Percentiles rank a stretch among this genome's conserved stretches.
These are phyloP conservation scores for Salvia rosmarinus DNA, from an alignment of 257 asterid genomes.

Conservation along the genomic window DNA sequence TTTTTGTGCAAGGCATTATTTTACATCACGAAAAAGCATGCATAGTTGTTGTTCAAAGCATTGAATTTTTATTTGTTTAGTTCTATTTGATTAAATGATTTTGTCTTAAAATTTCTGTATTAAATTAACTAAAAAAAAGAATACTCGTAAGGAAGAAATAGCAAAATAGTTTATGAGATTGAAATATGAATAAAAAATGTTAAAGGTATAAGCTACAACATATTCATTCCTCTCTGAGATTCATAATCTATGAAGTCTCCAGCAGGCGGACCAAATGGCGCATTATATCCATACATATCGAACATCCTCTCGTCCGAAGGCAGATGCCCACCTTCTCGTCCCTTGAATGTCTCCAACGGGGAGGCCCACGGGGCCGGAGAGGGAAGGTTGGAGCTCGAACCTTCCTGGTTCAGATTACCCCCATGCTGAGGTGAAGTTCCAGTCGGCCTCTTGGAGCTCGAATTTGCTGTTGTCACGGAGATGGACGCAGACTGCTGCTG, in stretches of 20 bases:
- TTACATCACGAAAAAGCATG: no score
- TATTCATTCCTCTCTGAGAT: slow-evolving; percentile 65
- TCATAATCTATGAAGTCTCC: slow-evolving; percentile 63
- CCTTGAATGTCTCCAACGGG: slow-evolving; percentile 53
- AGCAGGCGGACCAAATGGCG: slow-evolving; percentile 51
- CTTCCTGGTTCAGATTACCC: slow-evolving; percentile 65
- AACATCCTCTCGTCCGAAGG: slow-evolving; percentile 55
- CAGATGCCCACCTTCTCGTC: slow-evolving; percentile 58
- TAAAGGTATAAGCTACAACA: slow-evolving; percentile 44
- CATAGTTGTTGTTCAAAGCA: no score
- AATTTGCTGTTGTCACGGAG: slow-evolving; percentile 63
- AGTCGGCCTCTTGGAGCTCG: slow-evolving; percentile 63
- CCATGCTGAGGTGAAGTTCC: slow-evolving; percentile 66
- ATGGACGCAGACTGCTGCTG: slow-evolving; percentile 81
- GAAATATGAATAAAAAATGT: background rate
- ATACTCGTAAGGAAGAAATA: background rate
- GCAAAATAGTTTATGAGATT: slow-evolving; percentile 4
- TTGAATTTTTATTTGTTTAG: no score
- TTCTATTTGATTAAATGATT: no score
- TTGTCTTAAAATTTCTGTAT: no score
- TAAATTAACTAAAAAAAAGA: no score
- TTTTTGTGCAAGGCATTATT: no score
- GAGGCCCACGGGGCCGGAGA: slow-evolving; percentile 71
- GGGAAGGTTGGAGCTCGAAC: slow-evolving; percentile 57
- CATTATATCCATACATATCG: slow-evolving; percentile 61